Percentiles rank a stretch among this genome's conserved stretches.
These are phyloP conservation scores for Podospora australis DNA, from an alignment of 495 filamentous ascomycete species.

Conservation along the genomic window DNA sequence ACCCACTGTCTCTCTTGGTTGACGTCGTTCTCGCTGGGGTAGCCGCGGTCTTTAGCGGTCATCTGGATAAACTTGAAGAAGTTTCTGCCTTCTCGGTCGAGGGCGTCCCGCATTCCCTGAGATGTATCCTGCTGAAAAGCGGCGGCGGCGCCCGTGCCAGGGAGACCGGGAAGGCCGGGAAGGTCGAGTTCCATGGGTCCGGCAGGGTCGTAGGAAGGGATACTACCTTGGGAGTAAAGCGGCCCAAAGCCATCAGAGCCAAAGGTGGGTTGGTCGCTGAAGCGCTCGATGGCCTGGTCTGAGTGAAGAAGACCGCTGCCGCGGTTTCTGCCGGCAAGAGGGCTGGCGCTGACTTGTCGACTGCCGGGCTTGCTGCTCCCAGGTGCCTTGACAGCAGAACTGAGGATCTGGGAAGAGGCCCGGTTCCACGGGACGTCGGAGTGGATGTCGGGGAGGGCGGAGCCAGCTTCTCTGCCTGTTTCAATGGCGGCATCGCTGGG, in stretches of 20 bases:
- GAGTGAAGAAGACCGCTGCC: conserved; percentile 10
- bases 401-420: conserved; percentile 32
- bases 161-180: too few relatives aligned
- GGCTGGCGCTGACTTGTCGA: conserved; percentile 32
- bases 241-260: conserved; percentile 28
- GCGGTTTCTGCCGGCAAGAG: conserved; percentile 29
- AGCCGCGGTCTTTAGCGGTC: conserved; percentile 30
- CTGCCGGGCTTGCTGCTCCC: conserved; percentile 28
- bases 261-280: conserved; percentile 31
- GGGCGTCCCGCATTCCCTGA: conserved; percentile 17
- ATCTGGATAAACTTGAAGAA: conserved; percentile 51
- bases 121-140: conserved; percentile 9
- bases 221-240: conserved; percentile 5
- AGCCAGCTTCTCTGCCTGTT: conserved; percentile 31
- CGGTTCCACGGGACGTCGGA: conserved; percentile 44
- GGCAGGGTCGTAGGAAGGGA: conserved; percentile 14
- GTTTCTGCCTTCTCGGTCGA: conserved; percentile 35
- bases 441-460: conserved; percentile 32
- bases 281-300: conserved; percentile 29
- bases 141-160: too few relatives aligned
- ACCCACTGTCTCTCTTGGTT: conserved; percentile 29
- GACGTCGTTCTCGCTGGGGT: conserved; percentile 30
- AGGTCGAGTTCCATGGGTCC: conserved; percentile 6
- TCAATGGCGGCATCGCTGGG: conserved; percentile 22
- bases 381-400: conserved; percentile 33